Percentiles rank a stretch among this genome's conserved stretches.
Evolutionary conservation across 331 rosid genomes (phyloP).

Genomic region (Stylosanthes scabra): DNA sequence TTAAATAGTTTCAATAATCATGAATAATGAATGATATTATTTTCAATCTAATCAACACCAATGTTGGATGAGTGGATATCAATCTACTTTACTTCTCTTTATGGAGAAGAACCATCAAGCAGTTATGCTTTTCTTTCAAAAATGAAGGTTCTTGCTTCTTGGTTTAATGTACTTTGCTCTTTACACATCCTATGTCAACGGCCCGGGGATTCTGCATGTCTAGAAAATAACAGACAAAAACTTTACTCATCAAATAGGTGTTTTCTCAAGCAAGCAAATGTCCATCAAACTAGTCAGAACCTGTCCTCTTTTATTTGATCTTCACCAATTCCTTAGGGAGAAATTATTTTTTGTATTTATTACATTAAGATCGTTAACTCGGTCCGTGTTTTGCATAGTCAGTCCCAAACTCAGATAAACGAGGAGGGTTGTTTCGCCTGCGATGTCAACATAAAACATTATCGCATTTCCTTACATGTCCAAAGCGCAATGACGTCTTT

Average conservation of each 20-base stretch:
- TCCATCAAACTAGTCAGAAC: constrained; percentile 32
- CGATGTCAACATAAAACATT: too few species aligned
- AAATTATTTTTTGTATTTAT: too few species aligned
- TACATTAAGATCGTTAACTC: too few species aligned
- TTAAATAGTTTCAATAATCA: not conserved
- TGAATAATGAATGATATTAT: not conserved
- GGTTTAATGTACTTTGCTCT: not conserved
- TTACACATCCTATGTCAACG: constrained; percentile 29
- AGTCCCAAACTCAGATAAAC: too few species aligned
- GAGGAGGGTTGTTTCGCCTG: too few species aligned
- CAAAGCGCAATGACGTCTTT: too few species aligned
- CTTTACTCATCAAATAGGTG: constrained; percentile 32
- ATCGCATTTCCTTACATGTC: too few species aligned
- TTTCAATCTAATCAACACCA: not conserved
- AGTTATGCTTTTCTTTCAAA: not conserved
- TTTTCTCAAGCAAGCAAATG: constrained; percentile 45
- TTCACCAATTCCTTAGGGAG: too few species aligned
- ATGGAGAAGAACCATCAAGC: not conserved
- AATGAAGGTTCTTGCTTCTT: not conserved
- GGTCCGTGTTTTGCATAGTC: too few species aligned
- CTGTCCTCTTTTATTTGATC: constrained; percentile 19
- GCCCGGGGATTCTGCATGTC: constrained; percentile 26
- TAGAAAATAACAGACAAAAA: constrained; percentile 9
- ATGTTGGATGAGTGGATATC: not conserved
- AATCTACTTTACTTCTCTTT: not conserved